Conservation (phyloP, 2,329 filamentous ascomycete species). For the Tolypocladium tundrense region DNA sequence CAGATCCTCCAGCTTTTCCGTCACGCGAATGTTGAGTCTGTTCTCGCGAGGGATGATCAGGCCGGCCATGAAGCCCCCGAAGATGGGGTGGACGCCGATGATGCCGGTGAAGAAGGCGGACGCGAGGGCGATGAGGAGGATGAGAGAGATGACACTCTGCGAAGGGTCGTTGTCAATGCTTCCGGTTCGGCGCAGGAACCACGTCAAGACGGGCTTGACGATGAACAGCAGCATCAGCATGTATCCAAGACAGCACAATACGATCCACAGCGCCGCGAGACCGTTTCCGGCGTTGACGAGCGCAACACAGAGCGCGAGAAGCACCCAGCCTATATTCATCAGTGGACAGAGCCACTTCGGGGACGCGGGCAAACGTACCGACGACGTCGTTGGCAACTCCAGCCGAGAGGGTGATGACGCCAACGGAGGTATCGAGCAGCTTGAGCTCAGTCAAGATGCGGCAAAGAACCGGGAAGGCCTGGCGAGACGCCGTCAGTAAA, state of each 20-base stretch:
- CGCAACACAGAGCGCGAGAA: slow-evolving; percentile 86
- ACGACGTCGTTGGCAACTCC: slow-evolving; percentile 80
- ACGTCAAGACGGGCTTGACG: slow-evolving; percentile 65
- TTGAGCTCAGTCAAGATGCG: slow-evolving; percentile 89
- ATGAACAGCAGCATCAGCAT: slow-evolving; percentile 63
- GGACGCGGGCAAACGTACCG: slow-evolving; percentile 10
- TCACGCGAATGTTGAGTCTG: slow-evolving; percentile 82
- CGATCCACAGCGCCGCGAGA: slow-evolving; percentile 72
- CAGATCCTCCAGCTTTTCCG: slow-evolving; percentile 90
- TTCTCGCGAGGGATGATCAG: slow-evolving; percentile 84
- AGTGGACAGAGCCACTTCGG: neutral
- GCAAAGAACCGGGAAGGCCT: slow-evolving; percentile 77
- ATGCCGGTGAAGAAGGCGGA: slow-evolving; percentile 82
- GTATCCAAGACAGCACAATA: slow-evolving; percentile 67
- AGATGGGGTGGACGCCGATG: slow-evolving; percentile 90
- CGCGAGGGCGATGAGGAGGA: slow-evolving; percentile 64
- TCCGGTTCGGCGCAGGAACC: slow-evolving; percentile 61
- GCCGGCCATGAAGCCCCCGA: slow-evolving; percentile 83
- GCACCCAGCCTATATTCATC: slow-evolving; percentile 52
- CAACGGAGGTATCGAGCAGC: slow-evolving; percentile 70
- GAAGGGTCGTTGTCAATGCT: slow-evolving; percentile 82
- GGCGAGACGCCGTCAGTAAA: neutral
- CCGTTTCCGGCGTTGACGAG: slow-evolving; percentile 82
- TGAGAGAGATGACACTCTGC: slow-evolving; percentile 74
- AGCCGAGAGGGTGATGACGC: slow-evolving; percentile 79